Percentiles rank a stretch among this genome's conserved stretches.
Evolutionary conservation across 208 protist species (phyloP).

Genomic region (Pavlovales sp.): DNA sequence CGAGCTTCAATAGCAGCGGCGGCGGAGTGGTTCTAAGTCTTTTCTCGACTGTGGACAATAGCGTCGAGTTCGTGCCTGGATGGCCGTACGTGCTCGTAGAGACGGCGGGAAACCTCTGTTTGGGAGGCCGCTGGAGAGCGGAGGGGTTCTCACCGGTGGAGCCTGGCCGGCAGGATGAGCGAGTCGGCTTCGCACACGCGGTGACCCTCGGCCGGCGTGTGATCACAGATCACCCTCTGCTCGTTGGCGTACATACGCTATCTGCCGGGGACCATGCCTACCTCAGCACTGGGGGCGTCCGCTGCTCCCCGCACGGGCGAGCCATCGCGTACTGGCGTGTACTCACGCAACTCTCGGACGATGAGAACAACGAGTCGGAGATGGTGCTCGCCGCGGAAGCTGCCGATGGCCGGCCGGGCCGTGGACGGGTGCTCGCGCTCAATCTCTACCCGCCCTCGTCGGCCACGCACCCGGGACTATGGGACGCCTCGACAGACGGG

Average conservation of each 20-base stretch:
- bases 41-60: neutral
- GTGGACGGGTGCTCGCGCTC: neutral
- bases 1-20: neutral
- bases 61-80: neutral
- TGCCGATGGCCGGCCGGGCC: too few species aligned
- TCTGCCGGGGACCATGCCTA: neutral
- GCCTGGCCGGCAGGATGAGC: neutral
- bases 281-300: neutral
- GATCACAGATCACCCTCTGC: neutral
- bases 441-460: neutral
- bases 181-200: too few species aligned
- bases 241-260: neutral
- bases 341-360: too few species aligned
- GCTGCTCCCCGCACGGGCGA: too few species aligned
- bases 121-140: neutral
- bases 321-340: too few species aligned
- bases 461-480: too few species aligned
- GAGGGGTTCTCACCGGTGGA: neutral
- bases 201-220: neutral
- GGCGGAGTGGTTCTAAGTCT: neutral
- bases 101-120: neutral
- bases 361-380: too few species aligned
- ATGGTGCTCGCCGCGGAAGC: neutral
- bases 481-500: too few species aligned
- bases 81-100: neutral